Base-by-base conservation (phyloP, 352 stramenopile species). In the Thraustochytrium sp. region DNA sequence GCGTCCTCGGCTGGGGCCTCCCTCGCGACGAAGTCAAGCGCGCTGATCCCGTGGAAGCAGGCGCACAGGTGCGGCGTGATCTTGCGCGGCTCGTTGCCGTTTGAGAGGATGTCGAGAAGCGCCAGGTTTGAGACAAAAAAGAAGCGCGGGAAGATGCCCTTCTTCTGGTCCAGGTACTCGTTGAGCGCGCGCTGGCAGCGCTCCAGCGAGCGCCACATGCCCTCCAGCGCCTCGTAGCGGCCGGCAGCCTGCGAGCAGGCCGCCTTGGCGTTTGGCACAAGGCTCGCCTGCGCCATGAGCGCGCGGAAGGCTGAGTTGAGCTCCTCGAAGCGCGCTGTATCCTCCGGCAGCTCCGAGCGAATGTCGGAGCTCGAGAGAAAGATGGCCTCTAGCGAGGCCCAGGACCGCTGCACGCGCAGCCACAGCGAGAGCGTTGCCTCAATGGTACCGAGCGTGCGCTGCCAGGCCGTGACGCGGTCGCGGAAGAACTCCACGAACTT, bases 101-200 rank as follows among this genome's bases (percentile, higher is more conserved):
- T 99, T 90, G 36, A 99, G 65, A 99, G 98, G 87, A 99, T 99
- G 88, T 99, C 97, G 26, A 99, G 91, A 56, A 99, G 91, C 89
- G 99, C 97, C 90, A 99, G 97, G 85, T 99, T 97, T 53, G 97
- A 97, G 13, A 99, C 93, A 84, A 99, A 99, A 87, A 99, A 99
- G 87, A 99, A 99, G 23, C 98, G 94, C 82, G 88, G 86, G 85
- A 93, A 93, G 16, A 88, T 83, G 63, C 88, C 86, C 88, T 97
- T 93, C 88, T 99, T 97, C 36, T 97, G 97, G 86, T 99, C 96
- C 11, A 99, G 90, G 87, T 99, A 99, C 82, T 99, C 96, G 77
- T 97, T 97, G 4, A 99, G 89, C n/a, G 97, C 96, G 85, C 97
- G 95, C 87, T 99, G 97, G 38, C 99, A 98, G n/a, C 98, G 97